Conservation (phyloP, 23 red algal species). For the Agarophyton chilense region DNA sequence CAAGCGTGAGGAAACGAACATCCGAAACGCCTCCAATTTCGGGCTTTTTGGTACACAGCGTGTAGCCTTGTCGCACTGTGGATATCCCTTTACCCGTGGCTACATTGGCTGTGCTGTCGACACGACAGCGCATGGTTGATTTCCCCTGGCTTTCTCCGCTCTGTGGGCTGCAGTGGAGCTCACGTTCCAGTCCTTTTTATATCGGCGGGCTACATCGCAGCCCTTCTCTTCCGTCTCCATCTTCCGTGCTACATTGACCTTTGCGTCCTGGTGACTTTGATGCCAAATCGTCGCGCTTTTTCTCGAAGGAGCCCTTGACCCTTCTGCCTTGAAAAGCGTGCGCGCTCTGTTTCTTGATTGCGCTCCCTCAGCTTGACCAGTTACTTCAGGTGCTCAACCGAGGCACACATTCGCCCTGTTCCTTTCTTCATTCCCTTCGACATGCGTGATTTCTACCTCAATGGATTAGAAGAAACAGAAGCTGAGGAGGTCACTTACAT, state of each 20-base stretch:
- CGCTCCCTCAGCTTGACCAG: neutral
- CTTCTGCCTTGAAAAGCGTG: neutral
- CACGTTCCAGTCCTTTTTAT: conserved; percentile 2
- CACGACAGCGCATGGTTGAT: neutral
- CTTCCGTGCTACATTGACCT: neutral
- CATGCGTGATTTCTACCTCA: conserved; percentile 23
- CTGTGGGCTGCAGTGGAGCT: neutral
- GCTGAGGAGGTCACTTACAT: conserved; percentile 16
- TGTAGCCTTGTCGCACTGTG: neutral
- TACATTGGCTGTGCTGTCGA: too few relatives aligned
- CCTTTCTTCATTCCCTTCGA: neutral
- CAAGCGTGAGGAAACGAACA: neutral
- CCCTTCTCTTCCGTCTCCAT: neutral
- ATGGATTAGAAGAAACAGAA: conserved; percentile 25
- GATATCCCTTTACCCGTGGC: too few relatives aligned
- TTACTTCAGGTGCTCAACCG: neutral
- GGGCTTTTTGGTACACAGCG: neutral
- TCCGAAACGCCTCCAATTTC: neutral
- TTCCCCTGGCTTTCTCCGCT: neutral
- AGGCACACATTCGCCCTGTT: neutral
- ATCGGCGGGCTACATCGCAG: too few relatives aligned
- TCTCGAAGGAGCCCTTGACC: neutral
- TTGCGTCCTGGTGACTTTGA: neutral
- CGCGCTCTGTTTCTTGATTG: neutral
- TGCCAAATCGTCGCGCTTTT: neutral